Base-by-base conservation (phyloP, 306 rosid genomes). In the Lathyrus aphaca region DNA sequence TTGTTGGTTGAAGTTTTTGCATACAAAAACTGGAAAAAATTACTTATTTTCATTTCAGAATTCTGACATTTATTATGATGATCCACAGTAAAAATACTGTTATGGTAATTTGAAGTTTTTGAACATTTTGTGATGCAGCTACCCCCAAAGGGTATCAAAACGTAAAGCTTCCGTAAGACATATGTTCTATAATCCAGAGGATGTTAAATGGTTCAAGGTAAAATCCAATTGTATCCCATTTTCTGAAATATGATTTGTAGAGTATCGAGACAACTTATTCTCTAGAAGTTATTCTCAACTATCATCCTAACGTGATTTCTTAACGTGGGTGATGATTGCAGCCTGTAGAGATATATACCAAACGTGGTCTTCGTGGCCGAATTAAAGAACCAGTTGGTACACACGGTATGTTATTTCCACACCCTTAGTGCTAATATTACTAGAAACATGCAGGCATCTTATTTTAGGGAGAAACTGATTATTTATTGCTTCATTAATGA, bases 381-480 rank as follows among this genome's bases (percentile, higher is more conserved):
- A 82, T 91, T 37, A 94, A 91, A 83, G 99, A 94, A 74, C 91
- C 99, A 49, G 88, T 94, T 10, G 99, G 99, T 69, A 94, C 97
- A 75, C 99, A 94, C 71, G 99, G 97, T 94, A 81, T 58, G 89
- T 63, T 66, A n/a, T 51, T 64, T 69, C 6, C 54, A 76, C 62
- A 42, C 18, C 60, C 63, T 48, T 21, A 19, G 17, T 48, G 4
- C 72, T 44, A 19, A 64, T 77, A 38, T 43, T 72, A 37, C 10
- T 11, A 55, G 54, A 21, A 18, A 66, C 50, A 50, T 60, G 68
- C 38, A 54, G 55, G 64, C 44, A 51, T 32, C 27, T 69, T 12
- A 54, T 67, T 49, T 51, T 15, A 58, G 63, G 49, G 66, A 13
- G 19, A 38, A 23, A 67, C 30, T 56, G 32, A 44, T 50, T 73